Base-by-base conservation (phyloP, 805 yeast species). In the Hermanozyma aechmeae region DNA sequence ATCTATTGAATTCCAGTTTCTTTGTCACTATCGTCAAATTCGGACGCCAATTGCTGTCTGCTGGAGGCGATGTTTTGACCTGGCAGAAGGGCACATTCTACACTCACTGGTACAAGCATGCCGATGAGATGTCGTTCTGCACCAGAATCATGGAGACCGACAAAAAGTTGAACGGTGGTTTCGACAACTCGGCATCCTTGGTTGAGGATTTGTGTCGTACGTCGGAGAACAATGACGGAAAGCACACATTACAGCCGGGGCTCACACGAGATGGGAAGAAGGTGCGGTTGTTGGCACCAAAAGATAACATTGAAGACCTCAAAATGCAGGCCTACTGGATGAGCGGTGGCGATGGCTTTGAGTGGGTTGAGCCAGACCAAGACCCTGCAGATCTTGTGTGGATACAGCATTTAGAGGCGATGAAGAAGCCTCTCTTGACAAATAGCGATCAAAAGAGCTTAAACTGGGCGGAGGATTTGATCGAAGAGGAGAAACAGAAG, bases 341-440 rank as follows among this genome's bases (percentile, higher is more conserved):
- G 47, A 68, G 79, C 24, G 82, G 84, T 6, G 95, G 95, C 17
- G 87, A 79, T 31, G 86, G 85, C 10, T 83, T 81, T 46, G 82
- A 78, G 35, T 83, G 95, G 95, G 78, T 72, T 9, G 95, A 83
- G 46, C 94, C 94, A 1, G 95, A 83, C 48, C 80, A 79, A 45
- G 95, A 84, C 47, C 95, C 95, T 0, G 93, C 92, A n/a, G 85
- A 77, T 13, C 37, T 75, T 12, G 29, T 55, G 20, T 63, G 68
- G 69, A 46, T 48, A 27, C 28, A 45, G 4, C 59, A 59, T 31
- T 42, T 62, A 33, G 33, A 40, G 3, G 29, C 30, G 28, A 45
- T 40, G 23, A 40, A 50, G 16, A 40, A 35, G 16, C 43, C 45
- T 4, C 31, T 21, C 14, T 25, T 58, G 14, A 24, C 30, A 9